Base-by-base conservation (phyloP, 352 stramenopile genomes). In the Phytopythium mirpurense region DNA sequence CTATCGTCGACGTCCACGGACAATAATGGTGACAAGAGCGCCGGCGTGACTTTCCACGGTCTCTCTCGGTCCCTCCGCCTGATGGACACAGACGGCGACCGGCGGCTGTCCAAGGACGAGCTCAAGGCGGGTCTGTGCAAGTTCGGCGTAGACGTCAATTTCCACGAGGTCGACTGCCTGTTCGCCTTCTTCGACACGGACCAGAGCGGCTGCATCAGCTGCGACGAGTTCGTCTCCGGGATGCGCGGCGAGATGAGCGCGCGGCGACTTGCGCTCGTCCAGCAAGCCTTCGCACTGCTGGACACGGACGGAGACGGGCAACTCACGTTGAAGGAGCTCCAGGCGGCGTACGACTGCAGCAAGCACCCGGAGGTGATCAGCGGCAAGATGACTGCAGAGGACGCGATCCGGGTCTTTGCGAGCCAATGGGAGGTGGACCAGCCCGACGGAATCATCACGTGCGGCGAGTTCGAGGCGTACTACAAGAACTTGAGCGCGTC, bases 401-500 rank as follows among this genome's bases (percentile, higher is more conserved):
- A 76, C 19, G 67, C 67, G 12, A 59, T 76, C 12, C 48, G 63
- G 15, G 53, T 64, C 49, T 67, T 88, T 61, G 57, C 57, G 21
- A 47, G 75, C 43, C 63, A 83, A 27, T 74, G 79, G 48, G 65
- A 78, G 27, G 63, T 59, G 4, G 54, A 59, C 14, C 56, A 75
- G 14, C 59, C 59, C 12, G 70, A 80, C 34, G 72, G 67, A 0
- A 52, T 69, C 6, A 60, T 83, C 41, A 67, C 63, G 16, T 51
- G 52, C 16, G 53, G 52, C 19, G 65, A 83, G 48, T 83, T 74
- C 47, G 73, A 78, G 34, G 68, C 83, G 23, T 98, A 97, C 69
- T 98, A 98, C 68, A 65, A 71, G 6, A 96, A 96, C 58, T 63
- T 97, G 19, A 93, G 80, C 24, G 83, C 82, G 19, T 75, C 63